Conservation (phyloP, 225 moss, liverwort and hornwort genomes). For the Climacium dendroides region DNA sequence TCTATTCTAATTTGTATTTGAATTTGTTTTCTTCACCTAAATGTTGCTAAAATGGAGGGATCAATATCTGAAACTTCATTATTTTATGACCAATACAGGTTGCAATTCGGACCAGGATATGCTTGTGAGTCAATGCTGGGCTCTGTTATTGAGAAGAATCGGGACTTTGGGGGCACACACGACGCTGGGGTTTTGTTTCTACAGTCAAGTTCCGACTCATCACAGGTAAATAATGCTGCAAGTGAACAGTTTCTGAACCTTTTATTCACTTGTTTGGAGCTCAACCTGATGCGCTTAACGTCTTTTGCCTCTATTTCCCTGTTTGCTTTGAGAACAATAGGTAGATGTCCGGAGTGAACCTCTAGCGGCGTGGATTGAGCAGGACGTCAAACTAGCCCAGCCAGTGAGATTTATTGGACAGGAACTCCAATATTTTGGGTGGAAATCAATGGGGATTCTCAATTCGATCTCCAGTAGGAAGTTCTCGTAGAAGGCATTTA, state of each 20-base stretch:
- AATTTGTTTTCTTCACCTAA: neutral
- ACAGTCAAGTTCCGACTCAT: constrained; percentile 36
- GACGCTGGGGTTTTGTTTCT: constrained; percentile 82
- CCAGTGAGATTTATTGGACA: neutral
- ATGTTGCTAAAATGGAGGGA: neutral
- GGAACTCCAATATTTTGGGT: neutral
- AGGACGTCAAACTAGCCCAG: neutral
- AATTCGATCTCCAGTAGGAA: neutral
- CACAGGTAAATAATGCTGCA: neutral
- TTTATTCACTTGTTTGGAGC: neutral
- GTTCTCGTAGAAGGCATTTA: neutral
- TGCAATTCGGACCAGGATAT: constrained; percentile 63
- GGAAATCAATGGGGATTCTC: neutral
- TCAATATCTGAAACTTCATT: neutral
- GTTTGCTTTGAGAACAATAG: neutral
- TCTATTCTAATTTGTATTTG: neutral
- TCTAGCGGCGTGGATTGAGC: neutral
- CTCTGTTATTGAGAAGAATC: constrained; percentile 38
- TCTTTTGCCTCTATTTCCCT: neutral
- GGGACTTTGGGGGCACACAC: constrained; percentile 36
- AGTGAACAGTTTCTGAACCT: neutral
- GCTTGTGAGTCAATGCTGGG: constrained; percentile 72
- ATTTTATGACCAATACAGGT: constrained; percentile 19
- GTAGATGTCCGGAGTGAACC: neutral
- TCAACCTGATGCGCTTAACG: neutral